These are phyloP conservation scores for Perkinsela sp. DNA, from an alignment of 208 protist genomes.

Conservation along the genomic window DNA sequence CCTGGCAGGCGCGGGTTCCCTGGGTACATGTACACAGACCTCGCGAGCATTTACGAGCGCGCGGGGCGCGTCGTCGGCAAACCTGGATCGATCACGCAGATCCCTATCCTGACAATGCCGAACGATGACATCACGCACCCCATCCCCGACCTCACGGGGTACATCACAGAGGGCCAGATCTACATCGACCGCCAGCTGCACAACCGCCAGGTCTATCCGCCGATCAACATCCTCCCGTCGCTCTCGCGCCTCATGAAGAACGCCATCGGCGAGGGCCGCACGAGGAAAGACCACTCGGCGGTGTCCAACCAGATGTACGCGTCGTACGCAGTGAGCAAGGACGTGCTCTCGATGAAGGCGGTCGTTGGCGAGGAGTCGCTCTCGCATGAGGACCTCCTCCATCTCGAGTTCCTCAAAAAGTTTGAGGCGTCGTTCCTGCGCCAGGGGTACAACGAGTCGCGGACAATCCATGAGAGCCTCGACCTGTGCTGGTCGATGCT, in stretches of 20 bases:
- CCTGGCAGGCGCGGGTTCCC: constrained; percentile 97
- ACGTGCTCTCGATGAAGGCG: constrained; percentile 96
- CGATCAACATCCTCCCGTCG: constrained; percentile 98
- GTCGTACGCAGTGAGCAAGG: constrained; percentile 97
- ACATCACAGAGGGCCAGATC: constrained; percentile 99
- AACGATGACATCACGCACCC: constrained; percentile 99
- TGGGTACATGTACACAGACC: constrained; percentile 99
- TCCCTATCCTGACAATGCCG: constrained; percentile 99
- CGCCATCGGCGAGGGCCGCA: constrained; percentile 98
- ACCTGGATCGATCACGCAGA: constrained; percentile 98
- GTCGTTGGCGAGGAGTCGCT: constrained; percentile 98
- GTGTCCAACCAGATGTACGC: constrained; percentile 99
- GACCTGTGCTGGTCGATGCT: constrained; percentile 94
- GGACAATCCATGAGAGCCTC: constrained; percentile 92
- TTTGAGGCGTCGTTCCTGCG: constrained; percentile 97
- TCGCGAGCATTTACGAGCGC: constrained; percentile 98
- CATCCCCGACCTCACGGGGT: constrained; percentile 99
- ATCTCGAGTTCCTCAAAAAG: constrained; percentile 97
- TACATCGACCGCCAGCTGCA: constrained; percentile 97
- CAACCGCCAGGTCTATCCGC: constrained; percentile 95
- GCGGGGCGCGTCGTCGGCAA: constrained; percentile 93
- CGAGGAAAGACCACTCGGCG: constrained; percentile 86
- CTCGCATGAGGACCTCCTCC: constrained; percentile 87
- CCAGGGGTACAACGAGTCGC: constrained; percentile 84
- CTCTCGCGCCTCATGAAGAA: constrained; percentile 99